Evolutionary conservation across 1,284 basidiomycete genomes (phyloP), one percentile per base, ranked within the genome.

Genomic region (Spongispora temasekensis): DNA sequence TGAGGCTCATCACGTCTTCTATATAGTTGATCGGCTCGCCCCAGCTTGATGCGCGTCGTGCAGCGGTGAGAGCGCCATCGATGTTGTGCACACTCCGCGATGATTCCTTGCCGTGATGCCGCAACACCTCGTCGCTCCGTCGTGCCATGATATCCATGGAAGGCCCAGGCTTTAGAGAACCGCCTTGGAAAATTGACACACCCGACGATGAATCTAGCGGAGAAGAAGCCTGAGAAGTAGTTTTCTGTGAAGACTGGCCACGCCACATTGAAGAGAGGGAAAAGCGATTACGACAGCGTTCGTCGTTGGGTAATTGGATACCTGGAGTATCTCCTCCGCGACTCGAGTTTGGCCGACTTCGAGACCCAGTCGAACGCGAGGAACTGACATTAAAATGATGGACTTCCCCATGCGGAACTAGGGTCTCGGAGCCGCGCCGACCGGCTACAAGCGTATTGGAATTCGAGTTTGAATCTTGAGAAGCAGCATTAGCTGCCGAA

Each of bases 21-120:
- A 81, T 79, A 62, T 83, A 74, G 46, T 64, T 70, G 30, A 71
- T 9, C n/a, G 71, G 70, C 7, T 85, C 82, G 3, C 79, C 81
- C 86, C 86, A 88, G 67, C 86, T 88, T 52, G 86, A 86, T 10
- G 87, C 87, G 15, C 87, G 79, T 65, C 83, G 77, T 27, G 81
- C 81, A 27, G 77, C 71, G 2, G 74, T 75, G 56, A 79, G 66
- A 55, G 63, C 61, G n/a, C 70, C 71, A 62, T 68, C 62, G 60
- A 69, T 63, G 57, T 69, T 70, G 64, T 74, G 77, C 59, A 66
- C 61, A 60, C 59, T 67, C 60, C 51, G 66, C 56, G 59, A 65
- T 10, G 21, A 62, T 46, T 62, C 69, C 55, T 61, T 68, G 37
- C 68, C 68, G 27, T 61, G 65, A 19, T 68, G 67, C 55, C 71